phyloP scores from a whole-genome alignment of 2,329 filamentous ascomycete genomes.

The Beauveria pseudobassiana region DNA sequence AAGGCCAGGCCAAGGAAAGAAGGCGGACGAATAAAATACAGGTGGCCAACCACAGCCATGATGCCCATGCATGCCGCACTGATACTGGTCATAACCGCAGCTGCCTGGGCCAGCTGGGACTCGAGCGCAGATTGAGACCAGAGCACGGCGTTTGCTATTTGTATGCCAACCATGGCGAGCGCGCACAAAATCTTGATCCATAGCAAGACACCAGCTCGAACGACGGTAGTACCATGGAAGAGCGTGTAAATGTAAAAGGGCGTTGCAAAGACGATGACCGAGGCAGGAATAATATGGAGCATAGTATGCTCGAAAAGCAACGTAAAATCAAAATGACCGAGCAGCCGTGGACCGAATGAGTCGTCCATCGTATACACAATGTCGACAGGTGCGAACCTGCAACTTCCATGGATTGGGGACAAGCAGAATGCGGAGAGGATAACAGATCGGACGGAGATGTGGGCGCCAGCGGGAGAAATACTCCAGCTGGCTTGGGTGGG shows the following conservation, averaged over 20 bases:
- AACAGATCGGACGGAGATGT: too few species aligned
- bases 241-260: neutral
- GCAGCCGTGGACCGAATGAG: slow-evolving; percentile 4
- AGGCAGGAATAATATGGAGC: neutral
- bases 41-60: slow-evolving; percentile 27
- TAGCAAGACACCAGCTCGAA: slow-evolving; percentile 11
- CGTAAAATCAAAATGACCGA: slow-evolving; percentile 3
- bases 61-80: slow-evolving; percentile 19
- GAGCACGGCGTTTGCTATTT: slow-evolving; percentile 17
- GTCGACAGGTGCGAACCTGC: neutral
- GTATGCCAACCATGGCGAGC: neutral
- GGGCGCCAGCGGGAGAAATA: too few species aligned
- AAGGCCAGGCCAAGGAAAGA: slow-evolving; percentile 24
- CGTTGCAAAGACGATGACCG: slow-evolving; percentile 11
- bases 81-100: slow-evolving; percentile 20
- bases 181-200: slow-evolving; percentile 17
- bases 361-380: neutral
- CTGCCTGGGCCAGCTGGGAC: slow-evolving; percentile 12
- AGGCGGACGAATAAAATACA: slow-evolving; percentile 24
- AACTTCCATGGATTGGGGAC: neutral
- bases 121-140: neutral
- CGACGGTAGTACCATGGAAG: neutral
- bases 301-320: slow-evolving; percentile 8
- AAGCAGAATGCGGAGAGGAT: neutral
- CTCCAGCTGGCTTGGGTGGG: too few species aligned